Evolutionary conservation across 2,329 filamentous ascomycete species (phyloP), one percentile per base, ranked within the genome.

Genomic region (Aspergillus phoenicis): DNA sequence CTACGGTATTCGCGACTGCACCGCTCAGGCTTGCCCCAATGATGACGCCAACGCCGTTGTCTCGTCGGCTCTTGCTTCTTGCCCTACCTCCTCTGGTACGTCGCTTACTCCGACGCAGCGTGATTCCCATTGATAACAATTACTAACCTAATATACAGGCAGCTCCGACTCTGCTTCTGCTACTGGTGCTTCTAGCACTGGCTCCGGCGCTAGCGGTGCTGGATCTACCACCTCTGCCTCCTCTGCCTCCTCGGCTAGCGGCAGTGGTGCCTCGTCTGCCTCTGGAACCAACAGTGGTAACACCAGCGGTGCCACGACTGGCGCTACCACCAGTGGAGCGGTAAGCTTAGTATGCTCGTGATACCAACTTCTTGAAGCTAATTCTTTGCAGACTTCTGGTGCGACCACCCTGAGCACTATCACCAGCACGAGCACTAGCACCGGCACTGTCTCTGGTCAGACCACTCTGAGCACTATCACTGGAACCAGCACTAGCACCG

Each of bases 1-100:
- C 30, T 77, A 71, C 62, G 81, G 81, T 60, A 73, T 83, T 52
- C 78, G 75, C 39, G 81, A 83, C 70, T 83, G 81, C 73, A 77
- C 77, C 43, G 49, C 65, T 15, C 62, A 81, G 68, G 76, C 79
- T 36, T 83, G 81, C 68, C 76, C 77, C 47, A 67, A 63, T 13
- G 75, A 77, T 24, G 70, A 80, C 60, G 62, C 75, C 10, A 58
- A 62, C 52, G 51, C 65, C 13, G 75, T 79, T 51, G 64, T 77
- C 38, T 39, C 65, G 2, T 73, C 70, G 52, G 78, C 75, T 43
- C 62, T 73, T n/a, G 61, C 62, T 24, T 70, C 75, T 60, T 81
- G 79, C 66, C 70, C 53, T n/a, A 56, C 24, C 41, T 36, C 53
- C 33, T 24, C 73, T 60, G 65, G 62, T 70, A 70, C 57, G 68